Percentiles rank a stretch among this genome's conserved stretches.
phyloP scores from a whole-genome alignment of 345 rosid species.

The Populus tremula region DNA sequence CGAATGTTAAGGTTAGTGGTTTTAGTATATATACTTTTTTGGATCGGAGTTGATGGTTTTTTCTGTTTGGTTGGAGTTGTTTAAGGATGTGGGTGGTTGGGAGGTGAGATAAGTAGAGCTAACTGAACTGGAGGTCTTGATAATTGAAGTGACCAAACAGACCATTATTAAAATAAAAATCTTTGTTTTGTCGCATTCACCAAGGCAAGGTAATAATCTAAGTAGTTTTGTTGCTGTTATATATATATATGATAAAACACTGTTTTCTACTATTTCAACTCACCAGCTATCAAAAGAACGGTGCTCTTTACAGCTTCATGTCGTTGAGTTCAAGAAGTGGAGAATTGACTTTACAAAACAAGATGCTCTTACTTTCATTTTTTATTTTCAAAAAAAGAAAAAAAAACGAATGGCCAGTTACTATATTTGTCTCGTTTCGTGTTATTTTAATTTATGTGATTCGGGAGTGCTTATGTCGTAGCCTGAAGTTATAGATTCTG shows the following conservation, averaged over 20 bases:
- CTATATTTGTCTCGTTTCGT: slow-evolving; percentile 17
- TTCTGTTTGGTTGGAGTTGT: slow-evolving; percentile 11
- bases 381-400: neutral
- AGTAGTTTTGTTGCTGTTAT: neutral
- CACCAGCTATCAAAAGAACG: slow-evolving; percentile 16
- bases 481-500: slow-evolving; percentile 42
- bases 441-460: slow-evolving; percentile 22
- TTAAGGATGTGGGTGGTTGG: slow-evolving; percentile 32
- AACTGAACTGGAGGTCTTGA: neutral
- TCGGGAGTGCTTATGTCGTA: slow-evolving; percentile 27
- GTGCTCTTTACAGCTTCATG: slow-evolving; percentile 16
- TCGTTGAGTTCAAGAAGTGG: slow-evolving; percentile 3
- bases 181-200: neutral
- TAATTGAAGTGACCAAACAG: slow-evolving; percentile 6
- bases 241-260: neutral
- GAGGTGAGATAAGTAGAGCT: slow-evolving; percentile 14
- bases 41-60: neutral
- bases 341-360: neutral
- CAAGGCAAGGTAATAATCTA: slow-evolving; percentile 6
- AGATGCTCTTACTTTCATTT: slow-evolving; percentile 40
- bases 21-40: neutral
- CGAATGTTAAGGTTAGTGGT: slow-evolving; percentile 70
- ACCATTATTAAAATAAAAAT: neutral
- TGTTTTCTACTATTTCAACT: neutral
- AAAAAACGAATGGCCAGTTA: slow-evolving; percentile 15